phyloP scores from a whole-genome alignment of 768 basidiomycete genomes.

The Lactarius trivialis region DNA sequence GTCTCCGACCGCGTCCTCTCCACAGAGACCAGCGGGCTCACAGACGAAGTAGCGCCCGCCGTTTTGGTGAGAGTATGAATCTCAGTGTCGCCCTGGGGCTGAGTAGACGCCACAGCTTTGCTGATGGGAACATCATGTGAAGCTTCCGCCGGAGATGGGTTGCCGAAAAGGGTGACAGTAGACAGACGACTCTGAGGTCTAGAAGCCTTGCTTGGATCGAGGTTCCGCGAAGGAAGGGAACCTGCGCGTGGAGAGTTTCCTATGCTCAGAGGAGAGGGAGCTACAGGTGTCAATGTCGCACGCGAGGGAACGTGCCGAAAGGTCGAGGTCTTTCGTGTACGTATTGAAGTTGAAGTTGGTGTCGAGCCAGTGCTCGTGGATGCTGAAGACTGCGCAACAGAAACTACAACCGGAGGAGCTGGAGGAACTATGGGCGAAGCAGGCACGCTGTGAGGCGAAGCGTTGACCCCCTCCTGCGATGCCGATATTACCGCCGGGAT shows the following conservation, averaged over 20 bases:
- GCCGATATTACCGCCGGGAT: background rate
- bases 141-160: conserved; percentile 3
- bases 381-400: background rate
- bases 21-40: background rate
- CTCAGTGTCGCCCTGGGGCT: background rate
- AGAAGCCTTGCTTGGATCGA: conserved; percentile 17
- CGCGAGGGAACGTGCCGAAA: conserved; percentile 47
- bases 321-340: conserved; percentile 39
- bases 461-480: background rate
- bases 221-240: conserved; percentile 22
- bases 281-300: conserved; percentile 24
- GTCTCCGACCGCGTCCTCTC: conserved; percentile 21
- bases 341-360: background rate
- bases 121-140: conserved; percentile 4
- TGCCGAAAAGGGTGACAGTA: conserved; percentile 17
- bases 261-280: conserved; percentile 34
- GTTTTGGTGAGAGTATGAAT: background rate
- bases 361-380: conserved; percentile 8
- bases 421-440: background rate
- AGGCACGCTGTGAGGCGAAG: background rate
- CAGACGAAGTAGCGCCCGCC: background rate
- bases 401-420: background rate
- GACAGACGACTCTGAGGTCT: conserved; percentile 20
- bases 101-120: background rate
- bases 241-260: conserved; percentile 21